Evolutionary conservation across 2,329 filamentous ascomycete genomes (phyloP), one percentile per base, ranked within the genome.

Genomic region (Lachnellula cervina): DNA sequence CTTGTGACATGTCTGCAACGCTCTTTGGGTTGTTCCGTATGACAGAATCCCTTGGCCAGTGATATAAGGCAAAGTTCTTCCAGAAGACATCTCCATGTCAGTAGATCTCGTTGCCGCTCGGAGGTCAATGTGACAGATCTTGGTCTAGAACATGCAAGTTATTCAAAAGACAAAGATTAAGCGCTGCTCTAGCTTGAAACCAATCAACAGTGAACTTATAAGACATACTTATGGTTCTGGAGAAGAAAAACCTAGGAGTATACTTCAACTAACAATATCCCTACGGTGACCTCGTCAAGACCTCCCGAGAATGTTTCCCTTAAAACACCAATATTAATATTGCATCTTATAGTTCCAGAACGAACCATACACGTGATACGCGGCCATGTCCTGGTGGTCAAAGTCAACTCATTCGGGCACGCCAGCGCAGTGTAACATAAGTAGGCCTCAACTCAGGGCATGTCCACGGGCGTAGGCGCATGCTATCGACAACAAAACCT

Each of bases 371-470:
- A 51, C 49, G 49, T 51, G 49, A 42, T 16, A 5, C 16, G 8
- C 34, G 5, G 23, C 46, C 11, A 37, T 48, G 14, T 34, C 19
- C 3, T 48, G 46, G 47, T 40, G 5, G 21, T 23, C 11, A 50
- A 23, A 21, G 11, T 11, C 34, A 5, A 23, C 48, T 25, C 14
- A 38, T 11, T 9, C 14, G n/a, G 46, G 28, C 21, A 21, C 40
- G 14, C 21, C 14, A 46, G 49, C 51, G 59, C 47, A 23, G 59
- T 64, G 59, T 59, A 58, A 58, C 58, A 34, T 51, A 40, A 58
- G 42, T 57, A 59, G 56, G 58, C 51, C 34, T 34, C 46, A 43
- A 49, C 48, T 54, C 45, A 50, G 37, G 37, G 42, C 53, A 51
- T 45, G 43, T 54, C 46, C 52, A 50, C 46, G 50, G 52, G 55